Percentiles rank a stretch among this genome's conserved stretches.
Conservation (phyloP, 2,329 filamentous ascomycete genomes). For the Atkinsonella hypoxylon region DNA sequence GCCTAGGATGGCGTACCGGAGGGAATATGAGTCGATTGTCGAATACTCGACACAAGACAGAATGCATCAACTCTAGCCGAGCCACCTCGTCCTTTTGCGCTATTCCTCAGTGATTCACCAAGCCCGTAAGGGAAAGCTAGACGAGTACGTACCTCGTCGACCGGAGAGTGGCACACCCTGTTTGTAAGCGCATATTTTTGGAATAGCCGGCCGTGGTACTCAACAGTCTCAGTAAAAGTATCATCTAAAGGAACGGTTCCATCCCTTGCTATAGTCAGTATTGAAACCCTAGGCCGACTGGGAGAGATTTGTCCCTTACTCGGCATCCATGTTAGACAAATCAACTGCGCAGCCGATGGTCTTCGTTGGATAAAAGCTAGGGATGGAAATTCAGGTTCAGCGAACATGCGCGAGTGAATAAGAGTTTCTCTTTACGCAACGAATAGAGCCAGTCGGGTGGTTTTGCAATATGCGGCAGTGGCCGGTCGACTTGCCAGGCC, state of each 20-base stretch:
- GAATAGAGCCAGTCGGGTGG: background rate
- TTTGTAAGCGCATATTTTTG: constrained; percentile 56
- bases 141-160: constrained; percentile 50
- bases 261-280: constrained; percentile 24
- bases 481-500: constrained; percentile 1
- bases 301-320: constrained; percentile 15
- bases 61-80: constrained; percentile 51
- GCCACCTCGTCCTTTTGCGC: constrained; percentile 50
- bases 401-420: background rate
- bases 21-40: constrained; percentile 59
- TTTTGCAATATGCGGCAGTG: background rate
- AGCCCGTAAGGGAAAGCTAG: background rate
- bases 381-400: too few species aligned
- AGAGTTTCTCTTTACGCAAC: background rate
- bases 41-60: constrained; percentile 50
- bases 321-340: constrained; percentile 16
- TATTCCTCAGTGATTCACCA: background rate
- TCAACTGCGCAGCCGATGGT: too few species aligned
- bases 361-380: too few species aligned
- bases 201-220: constrained; percentile 50
- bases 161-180: constrained; percentile 52
- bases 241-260: constrained; percentile 44
- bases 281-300: background rate
- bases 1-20: constrained; percentile 43
- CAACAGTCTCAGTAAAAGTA: constrained; percentile 44